These are phyloP conservation scores for Ogataea nakhonphanomensis DNA, from an alignment of 805 yeast genomes.

Conservation along the genomic window DNA sequence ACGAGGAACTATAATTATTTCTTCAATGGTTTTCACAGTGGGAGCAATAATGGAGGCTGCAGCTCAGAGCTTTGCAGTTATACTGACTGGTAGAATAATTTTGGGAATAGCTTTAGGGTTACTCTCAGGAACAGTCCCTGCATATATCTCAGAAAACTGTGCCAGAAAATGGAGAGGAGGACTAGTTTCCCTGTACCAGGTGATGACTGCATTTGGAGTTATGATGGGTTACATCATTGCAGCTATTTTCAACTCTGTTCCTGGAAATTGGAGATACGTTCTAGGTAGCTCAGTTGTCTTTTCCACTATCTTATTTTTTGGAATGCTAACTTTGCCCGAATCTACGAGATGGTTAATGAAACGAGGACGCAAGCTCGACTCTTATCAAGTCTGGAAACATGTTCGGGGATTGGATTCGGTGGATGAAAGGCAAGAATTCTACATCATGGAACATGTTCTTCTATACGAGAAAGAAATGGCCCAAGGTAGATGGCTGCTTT, in stretches of 20 bases:
- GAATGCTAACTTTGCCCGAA: conserved; percentile 53
- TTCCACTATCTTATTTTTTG: conserved; percentile 47
- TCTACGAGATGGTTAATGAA: conserved; percentile 55
- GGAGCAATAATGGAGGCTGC: conserved; percentile 60
- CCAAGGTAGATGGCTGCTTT: conserved; percentile 40
- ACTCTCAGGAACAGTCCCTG: conserved; percentile 57
- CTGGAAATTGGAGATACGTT: conserved; percentile 61
- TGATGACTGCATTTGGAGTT: conserved; percentile 61
- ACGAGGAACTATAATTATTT: conserved; percentile 47
- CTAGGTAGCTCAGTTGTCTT: conserved; percentile 59
- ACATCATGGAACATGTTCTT: conserved; percentile 36
- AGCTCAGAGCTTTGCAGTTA: conserved; percentile 39
- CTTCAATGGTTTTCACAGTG: conserved; percentile 55
- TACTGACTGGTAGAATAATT: conserved; percentile 56
- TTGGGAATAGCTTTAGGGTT: conserved; percentile 62
- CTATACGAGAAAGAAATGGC: conserved; percentile 18
- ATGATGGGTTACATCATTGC: conserved; percentile 59
- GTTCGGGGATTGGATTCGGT: conserved; percentile 42
- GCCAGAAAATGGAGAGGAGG: conserved; percentile 56
- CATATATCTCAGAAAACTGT: conserved; percentile 57
- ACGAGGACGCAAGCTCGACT: conserved; percentile 39
- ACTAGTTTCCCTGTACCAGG: conserved; percentile 58
- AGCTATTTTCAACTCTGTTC: conserved; percentile 53
- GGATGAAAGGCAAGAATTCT: conserved; percentile 42
- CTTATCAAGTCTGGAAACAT: conserved; percentile 52